These are phyloP conservation scores for Daldinia concentrica DNA, from an alignment of 495 filamentous ascomycete species.

Conservation along the genomic window DNA sequence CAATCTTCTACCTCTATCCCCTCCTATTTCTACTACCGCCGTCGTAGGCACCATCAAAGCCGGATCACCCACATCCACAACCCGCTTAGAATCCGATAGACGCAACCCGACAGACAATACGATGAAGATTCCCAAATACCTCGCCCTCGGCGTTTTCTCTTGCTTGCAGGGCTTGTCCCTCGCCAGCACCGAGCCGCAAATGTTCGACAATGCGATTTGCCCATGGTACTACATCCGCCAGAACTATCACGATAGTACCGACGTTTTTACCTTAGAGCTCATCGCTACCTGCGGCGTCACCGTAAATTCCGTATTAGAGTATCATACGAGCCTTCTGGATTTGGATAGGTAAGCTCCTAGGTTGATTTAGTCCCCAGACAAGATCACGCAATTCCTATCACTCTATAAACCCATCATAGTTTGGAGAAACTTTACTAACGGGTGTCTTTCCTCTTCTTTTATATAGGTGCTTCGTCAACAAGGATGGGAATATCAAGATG, in stretches of 20 bases:
- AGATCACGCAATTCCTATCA: too few species aligned
- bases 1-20: background rate
- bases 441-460: background rate
- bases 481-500: background rate
- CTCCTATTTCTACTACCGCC: background rate
- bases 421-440: background rate
- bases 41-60: background rate
- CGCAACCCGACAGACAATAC: background rate
- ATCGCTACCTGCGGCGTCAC: background rate
- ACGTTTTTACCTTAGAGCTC: background rate
- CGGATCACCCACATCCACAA: background rate
- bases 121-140: background rate
- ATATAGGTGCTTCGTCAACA: background rate
- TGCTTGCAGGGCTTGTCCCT: slow-evolving; percentile 1
- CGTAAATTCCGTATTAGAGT: background rate
- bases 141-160: background rate
- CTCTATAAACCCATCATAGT: background rate
- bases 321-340: background rate
- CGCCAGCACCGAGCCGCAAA: background rate
- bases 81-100: background rate
- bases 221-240: background rate
- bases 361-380: too few species aligned
- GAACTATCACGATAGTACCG: background rate
- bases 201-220: background rate
- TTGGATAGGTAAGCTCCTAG: background rate